A percentile compares a stretch with the other conserved stretches of the same genome.
phyloP scores from a whole-genome alignment of 805 yeast genomes.

The Suhomyces sp. region DNA sequence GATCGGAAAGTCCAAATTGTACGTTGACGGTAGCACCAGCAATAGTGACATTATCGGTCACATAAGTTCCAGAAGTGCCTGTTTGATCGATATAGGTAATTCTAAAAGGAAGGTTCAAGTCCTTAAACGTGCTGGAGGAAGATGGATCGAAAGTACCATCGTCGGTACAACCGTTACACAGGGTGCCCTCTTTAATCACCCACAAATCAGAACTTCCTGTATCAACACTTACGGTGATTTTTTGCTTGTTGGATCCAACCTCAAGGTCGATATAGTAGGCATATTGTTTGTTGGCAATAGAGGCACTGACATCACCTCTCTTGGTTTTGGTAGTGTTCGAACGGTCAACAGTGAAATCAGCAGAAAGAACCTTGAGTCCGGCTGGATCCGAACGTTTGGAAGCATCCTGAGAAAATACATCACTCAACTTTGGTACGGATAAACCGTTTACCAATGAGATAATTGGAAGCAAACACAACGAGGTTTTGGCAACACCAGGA shows the following conservation, averaged over 20 bases:
- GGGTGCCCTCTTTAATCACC: slow-evolving; percentile 3
- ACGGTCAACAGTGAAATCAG: background rate
- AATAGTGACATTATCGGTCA: slow-evolving; percentile 7
- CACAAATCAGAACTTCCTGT: slow-evolving; percentile 14
- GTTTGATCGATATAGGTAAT: slow-evolving; percentile 4
- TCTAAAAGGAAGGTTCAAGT: slow-evolving; percentile 2
- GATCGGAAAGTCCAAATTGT: slow-evolving; percentile 9
- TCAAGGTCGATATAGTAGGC: slow-evolving; percentile 5
- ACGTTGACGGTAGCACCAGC: slow-evolving; percentile 8
- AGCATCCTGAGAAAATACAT: too few species aligned
- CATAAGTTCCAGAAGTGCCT: slow-evolving; percentile 5
- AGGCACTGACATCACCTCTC: background rate
- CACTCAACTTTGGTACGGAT: too few species aligned
- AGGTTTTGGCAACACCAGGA: too few species aligned
- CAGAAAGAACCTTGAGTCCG: background rate
- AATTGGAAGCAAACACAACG: too few species aligned
- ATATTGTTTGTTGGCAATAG: background rate
- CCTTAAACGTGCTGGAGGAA: slow-evolving; percentile 8
- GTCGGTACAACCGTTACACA: background rate
- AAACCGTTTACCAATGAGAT: too few species aligned
- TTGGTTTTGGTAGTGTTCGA: too few species aligned
- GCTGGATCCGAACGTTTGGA: too few species aligned
- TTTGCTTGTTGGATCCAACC: slow-evolving; percentile 12
- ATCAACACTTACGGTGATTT: slow-evolving; percentile 11
- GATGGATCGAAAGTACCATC: slow-evolving; percentile 11